A percentile compares a stretch with the other conserved stretches of the same genome.
These are phyloP conservation scores for Pythium rishiriense DNA, from an alignment of 352 stramenopile species.

Conservation along the genomic window DNA sequence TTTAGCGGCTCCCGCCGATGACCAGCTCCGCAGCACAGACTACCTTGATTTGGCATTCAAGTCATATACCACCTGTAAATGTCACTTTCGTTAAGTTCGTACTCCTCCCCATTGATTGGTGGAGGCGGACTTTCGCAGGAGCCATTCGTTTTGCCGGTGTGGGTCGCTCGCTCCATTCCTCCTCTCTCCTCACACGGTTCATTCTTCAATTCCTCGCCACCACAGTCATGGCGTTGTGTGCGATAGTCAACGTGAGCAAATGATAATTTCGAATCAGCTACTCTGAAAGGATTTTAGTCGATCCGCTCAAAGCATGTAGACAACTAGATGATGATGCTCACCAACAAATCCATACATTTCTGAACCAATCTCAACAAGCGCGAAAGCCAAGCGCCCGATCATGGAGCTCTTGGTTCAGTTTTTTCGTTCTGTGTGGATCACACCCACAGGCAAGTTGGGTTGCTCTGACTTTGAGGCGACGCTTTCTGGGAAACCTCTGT, in stretches of 20 bases:
- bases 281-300: conserved; percentile 91
- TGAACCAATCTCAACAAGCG: too few species aligned
- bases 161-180: background rate
- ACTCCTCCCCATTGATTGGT: background rate
- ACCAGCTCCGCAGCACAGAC: too few species aligned
- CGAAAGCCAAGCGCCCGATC: too few species aligned
- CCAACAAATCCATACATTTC: background rate
- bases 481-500: background rate
- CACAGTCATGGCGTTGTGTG: background rate
- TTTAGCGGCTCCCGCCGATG: too few species aligned
- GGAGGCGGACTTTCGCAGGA: background rate
- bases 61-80: background rate
- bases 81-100: background rate
- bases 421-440: too few species aligned
- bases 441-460: too few species aligned
- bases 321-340: conserved; percentile 79
- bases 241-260: conserved; percentile 54
- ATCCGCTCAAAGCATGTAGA: conserved; percentile 80
- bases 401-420: too few species aligned
- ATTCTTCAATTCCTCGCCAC: background rate
- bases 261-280: conserved; percentile 89
- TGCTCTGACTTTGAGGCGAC: too few species aligned
- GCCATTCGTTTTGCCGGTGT: conserved; percentile 4
- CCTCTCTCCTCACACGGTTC: background rate
- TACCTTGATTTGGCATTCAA: conserved; percentile 6